These are phyloP conservation scores for Nematodospora anomalae DNA, from an alignment of 1,139 yeast genomes.

Conservation along the genomic window DNA sequence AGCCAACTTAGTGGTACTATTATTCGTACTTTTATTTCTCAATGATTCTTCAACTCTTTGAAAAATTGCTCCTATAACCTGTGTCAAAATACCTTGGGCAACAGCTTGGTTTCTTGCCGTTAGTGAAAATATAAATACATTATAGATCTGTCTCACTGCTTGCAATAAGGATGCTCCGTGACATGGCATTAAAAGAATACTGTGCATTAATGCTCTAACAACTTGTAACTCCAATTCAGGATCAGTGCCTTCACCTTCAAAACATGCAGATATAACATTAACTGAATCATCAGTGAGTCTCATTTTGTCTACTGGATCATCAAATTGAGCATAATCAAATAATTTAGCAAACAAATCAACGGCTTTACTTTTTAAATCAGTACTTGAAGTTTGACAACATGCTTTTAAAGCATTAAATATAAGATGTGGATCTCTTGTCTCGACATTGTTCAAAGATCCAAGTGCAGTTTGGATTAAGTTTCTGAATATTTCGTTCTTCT, in stretches of 20 bases:
- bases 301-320: slow-evolving; percentile 42
- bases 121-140: slow-evolving; percentile 82
- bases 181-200: slow-evolving; percentile 78
- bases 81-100: slow-evolving; percentile 94
- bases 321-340: slow-evolving; percentile 45
- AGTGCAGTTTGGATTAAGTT: slow-evolving; percentile 36
- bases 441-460: slow-evolving; percentile 31
- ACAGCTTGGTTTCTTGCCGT: slow-evolving; percentile 84
- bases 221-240: slow-evolving; percentile 88
- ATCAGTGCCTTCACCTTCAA: slow-evolving; percentile 90
- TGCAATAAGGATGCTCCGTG: slow-evolving; percentile 88
- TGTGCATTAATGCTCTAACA: slow-evolving; percentile 86
- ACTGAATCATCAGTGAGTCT: slow-evolving; percentile 81
- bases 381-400: slow-evolving; percentile 32
- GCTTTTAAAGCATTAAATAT: slow-evolving; percentile 43
- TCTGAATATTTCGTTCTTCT: slow-evolving; percentile 38
- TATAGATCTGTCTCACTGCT: slow-evolving; percentile 91
- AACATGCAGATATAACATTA: slow-evolving; percentile 79
- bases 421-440: slow-evolving; percentile 34
- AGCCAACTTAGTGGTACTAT: slow-evolving; percentile 22
- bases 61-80: slow-evolving; percentile 82
- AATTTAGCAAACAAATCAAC: slow-evolving; percentile 47
- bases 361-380: slow-evolving; percentile 38
- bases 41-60: slow-evolving; percentile 58
- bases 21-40: slow-evolving; percentile 19